Evolutionary conservation across 192 early-diverging fungal species (phyloP), one percentile per base, ranked within the genome.

Genomic region (Anaeromyces robustus): DNA sequence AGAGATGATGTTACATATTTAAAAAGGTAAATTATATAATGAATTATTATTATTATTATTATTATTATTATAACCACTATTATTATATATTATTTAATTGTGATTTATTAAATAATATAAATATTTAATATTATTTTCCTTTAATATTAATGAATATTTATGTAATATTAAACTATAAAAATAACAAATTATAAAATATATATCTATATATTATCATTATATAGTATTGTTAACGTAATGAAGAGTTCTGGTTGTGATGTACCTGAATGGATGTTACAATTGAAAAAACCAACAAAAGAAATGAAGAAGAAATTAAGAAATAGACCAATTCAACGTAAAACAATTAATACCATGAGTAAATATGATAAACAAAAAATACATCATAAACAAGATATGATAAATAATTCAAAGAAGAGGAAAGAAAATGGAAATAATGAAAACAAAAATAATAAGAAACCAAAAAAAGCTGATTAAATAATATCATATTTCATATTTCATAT

Each of bases 151-250:
- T 32, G 11, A 32, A 32, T 32, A 32, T 7, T 7, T 32, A 32
- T 7, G 11, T 32, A 32, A 32, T 32, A 32, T 7, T 32, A 32
- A 32, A 32, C 11, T 7, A 32, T 32, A 32, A 32, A 32, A 52
- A 29, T 68, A 34, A 77, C 12, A 30, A 30, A 34, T 77, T 81
- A 59, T 14, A 12, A 29, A 84, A 1, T 43, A 13, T 28, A 29
- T 85, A 30, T 78, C 17, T 77, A 5, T 86, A 17, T 19, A 0
- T 30, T 30, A 30, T 43, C 30, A 78, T 43, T 31, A 5, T 22
- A 68, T 82, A 92, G 90, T 77, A 93, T 99, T 79, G 97, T 97
- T 19, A 98, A 99, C 85, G 97, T 99, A 16, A 98, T 99, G 96
- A 89, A 91, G 52, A 92, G 95, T 79, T 95, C 93, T 39, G 97